A percentile compares a stretch with the other conserved stretches of the same genome.
Evolutionary conservation across 176 grass and related monocot genomes (phyloP).

Genomic region (Cymbopogon citratus): DNA sequence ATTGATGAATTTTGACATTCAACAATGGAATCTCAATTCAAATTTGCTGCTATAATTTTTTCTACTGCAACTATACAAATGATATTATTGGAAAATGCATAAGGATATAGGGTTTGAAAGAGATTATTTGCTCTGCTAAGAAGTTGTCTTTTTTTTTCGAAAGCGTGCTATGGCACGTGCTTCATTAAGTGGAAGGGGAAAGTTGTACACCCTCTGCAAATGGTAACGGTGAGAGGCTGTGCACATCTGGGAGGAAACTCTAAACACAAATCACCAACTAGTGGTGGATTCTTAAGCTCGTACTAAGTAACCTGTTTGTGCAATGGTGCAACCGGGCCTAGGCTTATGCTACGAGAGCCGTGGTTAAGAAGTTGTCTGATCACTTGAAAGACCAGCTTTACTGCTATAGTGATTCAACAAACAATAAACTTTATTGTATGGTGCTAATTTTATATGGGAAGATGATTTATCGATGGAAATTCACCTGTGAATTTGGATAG

Average conservation of each 20-base stretch:
- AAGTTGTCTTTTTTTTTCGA: no score
- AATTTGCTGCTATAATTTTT: neutral
- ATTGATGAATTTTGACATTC: neutral
- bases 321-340: no score
- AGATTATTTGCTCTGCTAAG: neutral
- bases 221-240: no score
- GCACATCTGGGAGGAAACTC: no score
- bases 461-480: neutral
- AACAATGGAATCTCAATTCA: neutral
- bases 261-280: no score
- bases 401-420: neutral
- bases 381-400: neutral
- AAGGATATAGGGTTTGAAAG: neutral
- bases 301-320: no score
- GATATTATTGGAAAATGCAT: neutral
- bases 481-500: neutral
- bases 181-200: no score
- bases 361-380: constrained; percentile 7
- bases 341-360: no score
- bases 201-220: no score
- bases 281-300: no score
- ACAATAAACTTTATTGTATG: neutral
- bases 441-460: neutral
- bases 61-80: neutral
- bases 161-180: no score